Evolutionary conservation across 768 basidiomycete genomes (phyloP).

Genomic region (Amylocystis lapponica): DNA sequence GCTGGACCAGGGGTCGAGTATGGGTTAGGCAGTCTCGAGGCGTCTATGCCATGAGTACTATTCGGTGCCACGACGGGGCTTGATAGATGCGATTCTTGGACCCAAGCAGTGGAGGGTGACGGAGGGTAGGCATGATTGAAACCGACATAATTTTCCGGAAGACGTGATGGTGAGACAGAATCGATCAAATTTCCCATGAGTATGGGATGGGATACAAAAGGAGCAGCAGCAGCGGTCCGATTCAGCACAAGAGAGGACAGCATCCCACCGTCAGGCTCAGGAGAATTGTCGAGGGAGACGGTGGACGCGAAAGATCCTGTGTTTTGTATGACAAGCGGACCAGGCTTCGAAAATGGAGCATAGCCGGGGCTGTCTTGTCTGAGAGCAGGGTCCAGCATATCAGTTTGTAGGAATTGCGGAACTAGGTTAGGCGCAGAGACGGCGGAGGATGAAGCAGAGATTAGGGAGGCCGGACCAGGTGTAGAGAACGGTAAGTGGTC

Average conservation of each 20-base stretch:
- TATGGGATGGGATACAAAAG: neutral
- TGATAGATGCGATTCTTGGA: no score
- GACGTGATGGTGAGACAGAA: neutral
- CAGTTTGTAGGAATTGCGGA: neutral
- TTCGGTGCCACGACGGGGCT: no score
- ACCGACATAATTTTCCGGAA: no score
- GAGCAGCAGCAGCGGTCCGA: neutral
- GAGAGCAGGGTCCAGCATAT: neutral
- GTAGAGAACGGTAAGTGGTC: conserved; percentile 20
- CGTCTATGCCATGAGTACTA: no score
- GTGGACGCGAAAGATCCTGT: neutral
- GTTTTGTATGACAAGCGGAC: conserved; percentile 5
- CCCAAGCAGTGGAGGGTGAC: no score
- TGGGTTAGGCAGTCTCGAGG: neutral
- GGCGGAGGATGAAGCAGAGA: neutral
- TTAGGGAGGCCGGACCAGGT: conserved; percentile 21
- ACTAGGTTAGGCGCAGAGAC: neutral
- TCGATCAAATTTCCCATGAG: neutral
- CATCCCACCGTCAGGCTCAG: neutral
- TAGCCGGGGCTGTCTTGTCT: neutral
- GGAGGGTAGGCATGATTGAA: no score
- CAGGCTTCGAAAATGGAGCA: conserved; percentile 19
- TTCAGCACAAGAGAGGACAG: neutral
- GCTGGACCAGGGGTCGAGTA: neutral
- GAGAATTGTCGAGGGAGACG: neutral